Evolutionary conservation across 257 asterid genomes (phyloP), one percentile per base, ranked within the genome.

Genomic region (Buddleja alternifolia): DNA sequence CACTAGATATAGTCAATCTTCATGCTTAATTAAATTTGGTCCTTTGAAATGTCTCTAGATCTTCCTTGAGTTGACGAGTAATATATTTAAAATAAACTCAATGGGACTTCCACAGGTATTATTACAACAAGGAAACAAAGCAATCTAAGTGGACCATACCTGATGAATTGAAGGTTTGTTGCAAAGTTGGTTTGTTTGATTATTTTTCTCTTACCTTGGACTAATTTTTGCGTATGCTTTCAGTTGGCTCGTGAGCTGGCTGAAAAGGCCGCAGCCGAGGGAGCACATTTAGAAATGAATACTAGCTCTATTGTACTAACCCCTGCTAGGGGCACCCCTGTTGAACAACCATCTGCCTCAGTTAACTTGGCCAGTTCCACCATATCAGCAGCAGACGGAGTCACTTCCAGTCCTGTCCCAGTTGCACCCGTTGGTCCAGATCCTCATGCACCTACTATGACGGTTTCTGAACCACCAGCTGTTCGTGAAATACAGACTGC

Each of bases 101-200:
- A 45, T 75, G 72, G 65, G 39, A 25, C 67, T 67, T 78, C 25
- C 34, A 11, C 88, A 94, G 99, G 83, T 94, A 94, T 80, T 94
- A 88, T 77, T 94, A 80, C 87, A 91, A 94, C 86, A 94, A 91
- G 86, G 97, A 91, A 73, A 94, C 96, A 17, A 90, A 89, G 81
- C 91, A 87, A 77, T 94, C 99, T 45, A 89, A 82, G 59, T 94
- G 99, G 99, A 86, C 96, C 32, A 91, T 94, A 6, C 99, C 99
- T 14, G 96, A 89, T 67, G 99, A 94, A 62, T 77, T 91, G 74
- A 94, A 87, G 99, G 99, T 94, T 70, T 67, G 73, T 62, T 25
- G 48, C 24, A 17, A 51, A 39, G 32, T 17, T 60, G 61, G 52
- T 44, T 39, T 47, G 15, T 54, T 47, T 60, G 61, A 24, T 54